Evolutionary conservation across 805 yeast species (phyloP).

Genomic region (Zygoascus flipseniorum): DNA sequence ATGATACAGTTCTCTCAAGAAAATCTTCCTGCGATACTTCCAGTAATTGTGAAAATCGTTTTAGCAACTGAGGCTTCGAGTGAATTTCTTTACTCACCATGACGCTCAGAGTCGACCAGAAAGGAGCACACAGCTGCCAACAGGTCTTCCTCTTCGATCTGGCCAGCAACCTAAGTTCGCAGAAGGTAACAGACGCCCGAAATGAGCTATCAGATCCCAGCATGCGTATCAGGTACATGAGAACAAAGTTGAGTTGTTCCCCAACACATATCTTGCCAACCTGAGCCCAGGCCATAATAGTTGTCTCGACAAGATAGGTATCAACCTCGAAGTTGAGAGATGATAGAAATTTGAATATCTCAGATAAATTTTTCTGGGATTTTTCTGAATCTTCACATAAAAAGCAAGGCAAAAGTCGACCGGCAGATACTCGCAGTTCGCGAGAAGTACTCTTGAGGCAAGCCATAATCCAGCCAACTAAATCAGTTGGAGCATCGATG

Average conservation of each 20-base stretch:
- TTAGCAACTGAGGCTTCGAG: conserved; percentile 45
- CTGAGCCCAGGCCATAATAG: conserved; percentile 48
- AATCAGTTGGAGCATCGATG: conserved; percentile 4
- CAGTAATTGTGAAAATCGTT: conserved; percentile 54
- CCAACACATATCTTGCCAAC: conserved; percentile 55
- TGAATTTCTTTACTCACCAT: conserved; percentile 48
- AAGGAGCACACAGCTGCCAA: conserved; percentile 74
- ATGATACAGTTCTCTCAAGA: conserved; percentile 57
- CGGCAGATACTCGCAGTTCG: conserved; percentile 13
- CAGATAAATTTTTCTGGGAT: not conserved
- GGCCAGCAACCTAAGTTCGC: conserved; percentile 54
- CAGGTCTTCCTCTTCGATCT: conserved; percentile 50
- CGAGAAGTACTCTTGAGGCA: conserved; percentile 15
- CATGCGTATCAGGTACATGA: conserved; percentile 56
- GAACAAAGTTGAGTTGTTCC: conserved; percentile 56
- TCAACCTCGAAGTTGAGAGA: conserved; percentile 7
- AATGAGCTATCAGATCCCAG: conserved; percentile 59
- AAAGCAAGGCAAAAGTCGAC: conserved; percentile 12
- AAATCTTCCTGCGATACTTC: conserved; percentile 56
- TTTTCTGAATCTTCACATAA: not conserved
- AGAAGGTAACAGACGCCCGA: conserved; percentile 60
- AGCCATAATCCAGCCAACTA: conserved; percentile 12
- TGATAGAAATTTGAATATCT: conserved; percentile 9
- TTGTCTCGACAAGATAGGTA: conserved; percentile 20
- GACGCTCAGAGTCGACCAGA: conserved; percentile 61